These are phyloP conservation scores for Zygotorulaspora chibaensis DNA, from an alignment of 805 yeast genomes.

Conservation along the genomic window DNA sequence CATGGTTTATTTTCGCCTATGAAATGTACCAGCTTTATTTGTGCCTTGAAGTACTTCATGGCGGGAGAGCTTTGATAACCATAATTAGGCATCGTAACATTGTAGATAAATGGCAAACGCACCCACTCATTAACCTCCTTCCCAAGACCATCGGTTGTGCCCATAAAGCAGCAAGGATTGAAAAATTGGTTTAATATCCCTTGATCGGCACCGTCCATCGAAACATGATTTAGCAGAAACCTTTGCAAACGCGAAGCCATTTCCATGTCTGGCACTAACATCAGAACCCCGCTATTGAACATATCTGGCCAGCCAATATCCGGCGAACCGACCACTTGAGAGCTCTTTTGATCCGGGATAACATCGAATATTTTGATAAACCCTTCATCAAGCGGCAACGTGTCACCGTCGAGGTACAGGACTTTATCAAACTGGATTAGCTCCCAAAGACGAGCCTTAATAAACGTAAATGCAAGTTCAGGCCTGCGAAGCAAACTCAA, in stretches of 20 bases:
- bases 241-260: constrained; percentile 42
- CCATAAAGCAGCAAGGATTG: constrained; percentile 26
- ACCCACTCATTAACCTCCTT: constrained; percentile 46
- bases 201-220: constrained; percentile 91
- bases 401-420: constrained; percentile 62
- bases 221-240: constrained; percentile 26
- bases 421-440: constrained; percentile 42
- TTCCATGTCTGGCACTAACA: constrained; percentile 47
- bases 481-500: constrained; percentile 43
- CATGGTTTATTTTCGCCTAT: constrained; percentile 65
- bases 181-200: constrained; percentile 81
- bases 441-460: constrained; percentile 49
- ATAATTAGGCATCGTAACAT: constrained; percentile 66
- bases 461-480: constrained; percentile 47
- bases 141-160: constrained; percentile 3
- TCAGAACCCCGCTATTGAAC: constrained; percentile 76
- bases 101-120: constrained; percentile 72
- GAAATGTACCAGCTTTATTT: constrained; percentile 54
- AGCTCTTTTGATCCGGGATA: constrained; percentile 21
- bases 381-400: constrained; percentile 42
- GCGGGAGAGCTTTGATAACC: constrained; percentile 76
- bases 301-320: constrained; percentile 93
- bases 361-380: constrained; percentile 25
- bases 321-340: constrained; percentile 51
- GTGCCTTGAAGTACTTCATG: constrained; percentile 44